phyloP scores from a whole-genome alignment of 116 monocot genomes.

The Thalassia testudinum region DNA sequence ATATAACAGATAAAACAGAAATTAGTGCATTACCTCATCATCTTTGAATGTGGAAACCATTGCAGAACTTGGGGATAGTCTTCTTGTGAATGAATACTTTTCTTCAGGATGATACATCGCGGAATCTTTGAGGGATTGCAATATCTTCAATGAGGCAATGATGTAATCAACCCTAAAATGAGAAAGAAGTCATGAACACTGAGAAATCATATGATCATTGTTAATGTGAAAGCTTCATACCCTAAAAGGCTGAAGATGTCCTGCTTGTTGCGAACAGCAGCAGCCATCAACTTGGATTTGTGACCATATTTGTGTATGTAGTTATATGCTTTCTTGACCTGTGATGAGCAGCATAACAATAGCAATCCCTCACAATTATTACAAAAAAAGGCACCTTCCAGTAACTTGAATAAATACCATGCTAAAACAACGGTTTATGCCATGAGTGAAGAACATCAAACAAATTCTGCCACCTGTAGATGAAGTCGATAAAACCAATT shows the following conservation, averaged over 20 bases:
- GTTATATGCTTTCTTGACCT: slow-evolving; percentile 86
- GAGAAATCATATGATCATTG: no score
- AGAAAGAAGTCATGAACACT: no score
- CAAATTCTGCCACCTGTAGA: no score
- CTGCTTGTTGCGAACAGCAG: slow-evolving; percentile 91
- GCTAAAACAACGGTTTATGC: no score
- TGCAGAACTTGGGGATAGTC: slow-evolving; percentile 49
- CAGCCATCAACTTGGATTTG: slow-evolving; percentile 91
- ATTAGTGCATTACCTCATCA: slow-evolving; percentile 92
- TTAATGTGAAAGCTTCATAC: slow-evolving; percentile 15
- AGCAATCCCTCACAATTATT: no score
- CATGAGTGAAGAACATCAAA: no score
- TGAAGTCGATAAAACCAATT: no score
- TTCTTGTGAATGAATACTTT: slow-evolving; percentile 66
- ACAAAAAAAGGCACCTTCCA: no score
- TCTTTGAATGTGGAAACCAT: slow-evolving; percentile 44
- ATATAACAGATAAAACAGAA: no score
- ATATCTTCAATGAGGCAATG: slow-evolving; percentile 79
- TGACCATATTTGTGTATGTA: slow-evolving; percentile 88
- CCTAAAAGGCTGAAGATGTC: slow-evolving; percentile 86
- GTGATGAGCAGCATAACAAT: not conserved
- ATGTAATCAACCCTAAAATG: slow-evolving; percentile 72
- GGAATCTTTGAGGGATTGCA: slow-evolving; percentile 83
- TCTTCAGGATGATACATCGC: slow-evolving; percentile 55
- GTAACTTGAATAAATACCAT: no score